A percentile compares a stretch with the other conserved stretches of the same genome.
Evolutionary conservation across 106 monocot species (phyloP).

Genomic region (Vanilla planifolia): DNA sequence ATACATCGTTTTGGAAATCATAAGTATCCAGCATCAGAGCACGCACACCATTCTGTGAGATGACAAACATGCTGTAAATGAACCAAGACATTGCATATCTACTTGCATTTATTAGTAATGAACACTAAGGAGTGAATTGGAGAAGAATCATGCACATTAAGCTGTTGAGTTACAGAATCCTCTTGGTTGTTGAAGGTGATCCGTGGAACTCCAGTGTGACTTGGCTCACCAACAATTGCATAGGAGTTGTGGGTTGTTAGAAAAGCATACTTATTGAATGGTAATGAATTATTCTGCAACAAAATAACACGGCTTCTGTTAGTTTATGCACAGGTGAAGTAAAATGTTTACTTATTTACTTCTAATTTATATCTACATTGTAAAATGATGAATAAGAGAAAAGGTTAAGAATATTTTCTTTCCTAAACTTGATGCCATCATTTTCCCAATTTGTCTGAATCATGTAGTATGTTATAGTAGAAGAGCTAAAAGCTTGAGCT

Average conservation of each 20-base stretch:
- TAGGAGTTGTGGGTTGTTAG: conserved; percentile 84
- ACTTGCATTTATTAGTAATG: neutral
- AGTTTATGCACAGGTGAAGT: too few species aligned
- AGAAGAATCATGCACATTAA: conserved; percentile 32
- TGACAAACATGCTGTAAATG: neutral
- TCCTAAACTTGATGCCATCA: too few species aligned
- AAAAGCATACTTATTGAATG: conserved; percentile 86
- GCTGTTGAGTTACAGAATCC: conserved; percentile 63
- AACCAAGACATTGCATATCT: neutral
- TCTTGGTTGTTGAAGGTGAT: conserved; percentile 74
- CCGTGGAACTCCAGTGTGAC: conserved; percentile 52
- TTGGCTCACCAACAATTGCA: conserved; percentile 68
- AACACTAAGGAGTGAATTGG: neutral
- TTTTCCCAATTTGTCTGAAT: too few species aligned
- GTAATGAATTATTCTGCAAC: conserved; percentile 65
- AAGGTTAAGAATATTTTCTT: too few species aligned
- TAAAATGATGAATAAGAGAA: too few species aligned
- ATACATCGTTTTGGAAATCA: conserved; percentile 63
- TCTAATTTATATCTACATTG: too few species aligned
- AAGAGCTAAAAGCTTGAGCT: too few species aligned
- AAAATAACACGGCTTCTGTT: neutral
- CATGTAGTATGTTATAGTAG: too few species aligned
- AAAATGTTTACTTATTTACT: too few species aligned
- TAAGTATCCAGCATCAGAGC: conserved; percentile 79
- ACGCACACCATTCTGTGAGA: conserved; percentile 57